These are phyloP conservation scores for Claviceps paspali DNA, from an alignment of 2,329 filamentous ascomycete genomes.

Conservation along the genomic window DNA sequence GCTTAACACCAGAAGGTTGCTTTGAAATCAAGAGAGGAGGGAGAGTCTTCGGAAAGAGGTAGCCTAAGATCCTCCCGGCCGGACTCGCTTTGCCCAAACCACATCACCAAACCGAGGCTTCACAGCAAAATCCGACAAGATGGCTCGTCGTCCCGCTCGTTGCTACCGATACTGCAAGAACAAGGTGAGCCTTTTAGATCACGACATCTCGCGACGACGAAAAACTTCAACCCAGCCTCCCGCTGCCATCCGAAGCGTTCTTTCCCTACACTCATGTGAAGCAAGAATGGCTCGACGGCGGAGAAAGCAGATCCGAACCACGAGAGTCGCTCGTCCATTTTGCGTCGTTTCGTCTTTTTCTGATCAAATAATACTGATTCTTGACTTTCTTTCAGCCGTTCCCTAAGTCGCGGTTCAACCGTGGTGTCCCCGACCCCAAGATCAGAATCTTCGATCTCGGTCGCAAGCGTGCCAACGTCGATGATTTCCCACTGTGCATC, in stretches of 20 bases:
- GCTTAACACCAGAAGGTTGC: constrained; percentile 22
- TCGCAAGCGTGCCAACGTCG: constrained; percentile 95
- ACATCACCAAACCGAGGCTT: constrained; percentile 19
- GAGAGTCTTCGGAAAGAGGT: constrained; percentile 15
- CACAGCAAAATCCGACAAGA: constrained; percentile 55
- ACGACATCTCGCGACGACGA: constrained; percentile 4
- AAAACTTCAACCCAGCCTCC: neutral
- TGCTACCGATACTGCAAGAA: constrained; percentile 99
- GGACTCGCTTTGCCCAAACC: constrained; percentile 18
- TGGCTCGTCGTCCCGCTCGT: constrained; percentile 98
- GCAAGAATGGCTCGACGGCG: neutral
- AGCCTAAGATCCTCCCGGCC: constrained; percentile 13
- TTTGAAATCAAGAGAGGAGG: constrained; percentile 39
- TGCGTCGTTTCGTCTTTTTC: neutral
- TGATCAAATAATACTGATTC: neutral
- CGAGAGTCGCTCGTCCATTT: neutral
- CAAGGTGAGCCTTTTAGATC: constrained; percentile 57
- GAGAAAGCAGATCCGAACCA: neutral
- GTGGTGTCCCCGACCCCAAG: constrained; percentile 79
- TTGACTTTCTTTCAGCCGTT: constrained; percentile 49
- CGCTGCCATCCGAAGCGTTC: neutral
- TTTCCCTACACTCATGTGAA: neutral
- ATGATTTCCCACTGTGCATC: constrained; percentile 98
- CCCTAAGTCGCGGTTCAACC: constrained; percentile 99
- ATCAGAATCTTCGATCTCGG: constrained; percentile 98